Conservation (phyloP, 2,329 filamentous ascomycete species). For the Colletotrichum theobromicola region DNA sequence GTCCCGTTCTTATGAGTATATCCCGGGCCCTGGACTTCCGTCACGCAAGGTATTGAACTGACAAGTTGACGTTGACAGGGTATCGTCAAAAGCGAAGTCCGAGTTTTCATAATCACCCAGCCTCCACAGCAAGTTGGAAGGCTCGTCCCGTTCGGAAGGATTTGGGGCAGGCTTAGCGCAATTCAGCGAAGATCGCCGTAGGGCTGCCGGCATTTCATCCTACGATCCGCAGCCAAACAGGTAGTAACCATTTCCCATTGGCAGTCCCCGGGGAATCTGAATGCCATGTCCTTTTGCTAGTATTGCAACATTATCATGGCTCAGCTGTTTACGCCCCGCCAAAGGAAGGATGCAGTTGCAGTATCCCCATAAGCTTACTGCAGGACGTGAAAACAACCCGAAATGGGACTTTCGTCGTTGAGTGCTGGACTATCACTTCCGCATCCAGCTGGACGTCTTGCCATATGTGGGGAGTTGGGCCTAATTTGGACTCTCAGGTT, state of each 20-base stretch:
- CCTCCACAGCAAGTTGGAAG: not conserved
- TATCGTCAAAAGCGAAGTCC: not conserved
- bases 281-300: not conserved
- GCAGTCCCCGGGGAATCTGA: not conserved
- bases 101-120: not conserved
- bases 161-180: not conserved
- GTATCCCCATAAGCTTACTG: not conserved
- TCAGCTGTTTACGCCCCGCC: not conserved
- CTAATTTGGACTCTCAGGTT: not conserved
- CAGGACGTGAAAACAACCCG: not conserved
- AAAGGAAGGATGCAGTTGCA: not conserved
- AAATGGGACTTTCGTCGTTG: not conserved
- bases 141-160: not conserved
- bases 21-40: not conserved
- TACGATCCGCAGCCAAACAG: not conserved
- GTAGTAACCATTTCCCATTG: not conserved
- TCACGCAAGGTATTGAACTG: not conserved
- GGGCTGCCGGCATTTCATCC: not conserved
- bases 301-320: not conserved
- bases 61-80: not conserved
- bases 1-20: not conserved
- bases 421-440: not conserved
- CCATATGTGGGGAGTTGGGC: fast-evolving
- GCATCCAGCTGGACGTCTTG: not conserved
- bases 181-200: not conserved